Evolutionary conservation across 1,139 yeast genomes (phyloP), one percentile per base, ranked within the genome.

Genomic region (Lodderomyces oxycetoniae): DNA sequence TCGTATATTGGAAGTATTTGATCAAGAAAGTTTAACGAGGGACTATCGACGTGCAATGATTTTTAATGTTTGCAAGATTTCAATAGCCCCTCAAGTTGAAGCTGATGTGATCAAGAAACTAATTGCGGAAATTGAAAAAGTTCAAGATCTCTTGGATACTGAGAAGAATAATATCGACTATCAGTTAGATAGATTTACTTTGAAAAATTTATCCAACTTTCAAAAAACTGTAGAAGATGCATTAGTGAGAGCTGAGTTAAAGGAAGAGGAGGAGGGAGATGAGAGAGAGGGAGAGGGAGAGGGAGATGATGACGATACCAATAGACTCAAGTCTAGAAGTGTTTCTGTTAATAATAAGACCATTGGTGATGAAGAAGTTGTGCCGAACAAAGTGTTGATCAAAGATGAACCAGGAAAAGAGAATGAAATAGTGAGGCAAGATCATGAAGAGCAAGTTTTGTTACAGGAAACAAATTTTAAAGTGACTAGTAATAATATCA

Each of bases 1-100:
- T 24, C 79, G 77, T 28, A 58, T 85, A 22, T 50, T 85, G 33
- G 70, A 68, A 31, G 67, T 67, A 4, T 59, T 74, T 30, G 74
- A 68, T 9, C 26, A 14, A 2, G 25, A 25, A 25, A 30, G 26
- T 10, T 17, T 31, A 17, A 19, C 29, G 3, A 41, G 74, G 63
- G 44, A 72, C 67, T n/a, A 65, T 74, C 74, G 76, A 42, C 79
- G 77, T 42, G 67, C 79, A 12, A 64, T 85, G 5, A 55, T 83
- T 12, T 61, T 63, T 14, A 71, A 72, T 35, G 58, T 85, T 32
- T 60, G 67, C 23, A 77, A 77, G 45, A 61, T 85, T 16, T 49
- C 40, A 30, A 44, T 67, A 4, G 48, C 59, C 2, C 63, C 56
- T 30, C 46, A 49, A 10, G 42, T 65, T 31, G 66, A 63, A 4